Evolutionary conservation across 148 eudicot genomes (phyloP).

Genomic region (Diospyros kaki): DNA sequence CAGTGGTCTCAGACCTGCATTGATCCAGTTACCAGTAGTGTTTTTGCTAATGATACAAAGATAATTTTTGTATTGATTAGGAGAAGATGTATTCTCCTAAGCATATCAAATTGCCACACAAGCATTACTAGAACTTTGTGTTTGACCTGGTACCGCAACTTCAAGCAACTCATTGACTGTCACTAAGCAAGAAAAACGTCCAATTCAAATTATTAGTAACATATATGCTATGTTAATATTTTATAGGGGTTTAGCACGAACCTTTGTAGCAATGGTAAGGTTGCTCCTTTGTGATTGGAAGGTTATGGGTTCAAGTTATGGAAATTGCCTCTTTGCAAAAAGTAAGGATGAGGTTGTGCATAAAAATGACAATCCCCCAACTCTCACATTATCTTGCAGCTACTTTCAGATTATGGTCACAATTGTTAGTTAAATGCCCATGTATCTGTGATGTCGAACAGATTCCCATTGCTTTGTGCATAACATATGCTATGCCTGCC

Average conservation of each 20-base stretch:
- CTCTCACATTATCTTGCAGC: not conserved
- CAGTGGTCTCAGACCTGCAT: not conserved
- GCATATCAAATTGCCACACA: no score
- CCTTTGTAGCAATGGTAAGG: no score
- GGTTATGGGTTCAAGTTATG: no score
- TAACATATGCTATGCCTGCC: not conserved
- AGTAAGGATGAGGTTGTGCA: no score
- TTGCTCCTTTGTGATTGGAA: no score
- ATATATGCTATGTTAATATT: not conserved
- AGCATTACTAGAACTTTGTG: no score
- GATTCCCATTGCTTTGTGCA: not conserved
- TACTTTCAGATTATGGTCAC: not conserved
- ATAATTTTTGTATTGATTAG: no score
- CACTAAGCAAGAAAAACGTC: not conserved
- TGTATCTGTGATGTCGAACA: not conserved
- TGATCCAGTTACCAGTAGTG: not conserved
- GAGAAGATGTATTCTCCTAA: no score
- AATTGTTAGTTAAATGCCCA: not conserved
- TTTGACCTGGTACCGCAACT: not conserved
- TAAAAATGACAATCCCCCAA: not conserved
- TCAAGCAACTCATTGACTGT: not conserved
- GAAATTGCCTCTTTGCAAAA: no score
- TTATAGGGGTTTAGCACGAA: no score
- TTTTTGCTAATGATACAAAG: not conserved
- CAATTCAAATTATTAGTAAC: not conserved